Evolutionary conservation across 2,329 filamentous ascomycete species (phyloP), one percentile per base, ranked within the genome.

Genomic region (Cladosporium sp.): DNA sequence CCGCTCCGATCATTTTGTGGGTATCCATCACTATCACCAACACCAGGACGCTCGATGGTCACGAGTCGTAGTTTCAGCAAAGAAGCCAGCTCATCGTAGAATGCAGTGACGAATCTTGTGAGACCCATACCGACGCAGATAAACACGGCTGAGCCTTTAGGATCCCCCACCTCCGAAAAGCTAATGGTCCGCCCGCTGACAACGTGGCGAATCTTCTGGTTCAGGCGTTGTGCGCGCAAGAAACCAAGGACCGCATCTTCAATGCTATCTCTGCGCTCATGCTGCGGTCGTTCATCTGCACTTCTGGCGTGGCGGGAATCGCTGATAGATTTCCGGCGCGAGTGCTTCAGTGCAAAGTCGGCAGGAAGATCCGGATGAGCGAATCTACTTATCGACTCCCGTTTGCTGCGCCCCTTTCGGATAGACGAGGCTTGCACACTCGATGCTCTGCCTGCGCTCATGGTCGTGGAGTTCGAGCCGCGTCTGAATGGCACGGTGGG

Each of bases 61-160:
- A 99, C 95, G 45, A 99, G 77, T 17, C 93, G 83, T 51, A 99
- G 72, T 67, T 89, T 93, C 53, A 99, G 73, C 1, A 91, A 95
- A 62, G 88, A 73, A 2, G 93, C 93, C 47, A 99, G 76, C 68
- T 99, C 93, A 66, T 99, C 93, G 65, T 97, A 99, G 66, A 99
- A 99, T 0, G 91, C 90, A 54, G 89, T 96, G 53, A 99, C 88
- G 66, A 93, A 99, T 69, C 93, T 82, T 9, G 93, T 99, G 61
- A 99, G 71, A 0, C 93, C 93, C 93, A 99, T 99, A 17, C 93
- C 93, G 2, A 99, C 90, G 63, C 93, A 99, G 66, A 93, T 95
- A 60, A 99, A 91, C 2, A 99, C 89, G 2, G 90, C 92, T 58
- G 86, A 92, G 1, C 93, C 93, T 38, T 92, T 83, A 0, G 91